Percentiles rank a stretch among this genome's conserved stretches.
Conservation (phyloP, 2,329 filamentous ascomycete genomes). For the Anthostomella pinea region DNA sequence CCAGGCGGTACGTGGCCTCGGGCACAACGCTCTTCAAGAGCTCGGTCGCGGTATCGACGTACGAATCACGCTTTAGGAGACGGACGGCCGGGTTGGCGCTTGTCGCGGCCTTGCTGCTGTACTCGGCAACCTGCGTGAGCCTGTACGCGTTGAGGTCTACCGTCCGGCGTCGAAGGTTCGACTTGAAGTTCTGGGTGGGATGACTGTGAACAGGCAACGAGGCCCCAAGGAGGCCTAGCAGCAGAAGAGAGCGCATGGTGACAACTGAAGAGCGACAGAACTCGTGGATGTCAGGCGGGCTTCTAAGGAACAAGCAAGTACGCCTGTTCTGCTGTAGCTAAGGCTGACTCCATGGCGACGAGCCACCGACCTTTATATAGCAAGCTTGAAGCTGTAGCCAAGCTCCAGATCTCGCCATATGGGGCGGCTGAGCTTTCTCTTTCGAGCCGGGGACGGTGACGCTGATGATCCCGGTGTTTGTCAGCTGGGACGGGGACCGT, state of each 20-base stretch:
- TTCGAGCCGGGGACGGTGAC: constrained; percentile 24
- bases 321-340: constrained; percentile 18
- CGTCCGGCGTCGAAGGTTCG: constrained; percentile 29
- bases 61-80: constrained; percentile 33
- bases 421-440: constrained; percentile 26
- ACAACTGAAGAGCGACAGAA: constrained; percentile 11
- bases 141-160: constrained; percentile 35
- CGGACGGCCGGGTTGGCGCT: constrained; percentile 21
- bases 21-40: constrained; percentile 39
- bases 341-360: constrained; percentile 12
- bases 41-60: constrained; percentile 43
- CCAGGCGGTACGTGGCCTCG: constrained; percentile 45
- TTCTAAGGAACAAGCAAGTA: constrained; percentile 1
- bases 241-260: constrained; percentile 30
- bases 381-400: neutral
- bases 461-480: constrained; percentile 17
- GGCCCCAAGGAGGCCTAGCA: constrained; percentile 34
- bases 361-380: constrained; percentile 23
- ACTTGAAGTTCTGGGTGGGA: constrained; percentile 23
- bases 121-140: constrained; percentile 28
- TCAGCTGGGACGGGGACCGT: constrained; percentile 11
- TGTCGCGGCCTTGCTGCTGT: constrained; percentile 29
- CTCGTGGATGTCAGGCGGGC: constrained; percentile 3
- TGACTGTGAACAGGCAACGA: constrained; percentile 29
- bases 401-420: neutral